Base-by-base conservation (phyloP, 2,329 filamentous ascomycete species). In the Exophiala bonariae region DNA sequence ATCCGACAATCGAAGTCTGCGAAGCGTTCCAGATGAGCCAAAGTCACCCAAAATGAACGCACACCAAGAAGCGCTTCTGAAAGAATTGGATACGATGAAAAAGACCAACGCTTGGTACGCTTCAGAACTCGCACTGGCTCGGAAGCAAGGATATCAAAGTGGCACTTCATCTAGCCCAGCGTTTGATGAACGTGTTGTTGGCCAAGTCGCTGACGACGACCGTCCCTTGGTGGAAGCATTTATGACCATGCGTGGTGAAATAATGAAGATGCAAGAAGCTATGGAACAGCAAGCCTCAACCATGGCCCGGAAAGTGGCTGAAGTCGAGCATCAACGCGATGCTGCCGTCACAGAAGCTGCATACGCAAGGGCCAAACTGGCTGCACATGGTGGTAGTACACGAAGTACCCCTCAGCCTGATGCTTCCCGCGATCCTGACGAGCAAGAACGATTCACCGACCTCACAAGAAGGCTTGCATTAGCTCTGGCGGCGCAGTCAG, bases 91-190 rank as follows among this genome's bases (percentile, higher is more conserved):
- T 63, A 78, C 83, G 7, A 80, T 85, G 3, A 88, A 89, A 61
- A 93, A 86, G 62, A 82, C 87, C 41, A 97, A 96, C 68, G 92
- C 92, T 0, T 99, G 93, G 93, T 96, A 95, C 67, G 89, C 90
- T 6, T 96, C 92, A 0, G 93, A 99, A 68, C 76, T 99, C 36
- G 89, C 95, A 48, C 75, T 99, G 54, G 95, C 93, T 5, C 83
- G 87, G 40, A 96, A 96, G 68, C 82, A 89, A 32, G 93, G 93
- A 4, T 99, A 97, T 62, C 78, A 82, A 5, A 80, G 88, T 13
- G 89, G 81, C 53, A 74, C 82, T 2, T 82, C 83, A 1, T 79
- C 82, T 19, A 87, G 81, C 61, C 83, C 89, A 11, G 77, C 83
- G 0, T 74, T 96, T 18, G 92, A 97, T 54, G 83, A 86, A 57